Evolutionary conservation across 257 asterid genomes (phyloP), one percentile per base, ranked within the genome.

Genomic region (Osmanthus fragrans): DNA sequence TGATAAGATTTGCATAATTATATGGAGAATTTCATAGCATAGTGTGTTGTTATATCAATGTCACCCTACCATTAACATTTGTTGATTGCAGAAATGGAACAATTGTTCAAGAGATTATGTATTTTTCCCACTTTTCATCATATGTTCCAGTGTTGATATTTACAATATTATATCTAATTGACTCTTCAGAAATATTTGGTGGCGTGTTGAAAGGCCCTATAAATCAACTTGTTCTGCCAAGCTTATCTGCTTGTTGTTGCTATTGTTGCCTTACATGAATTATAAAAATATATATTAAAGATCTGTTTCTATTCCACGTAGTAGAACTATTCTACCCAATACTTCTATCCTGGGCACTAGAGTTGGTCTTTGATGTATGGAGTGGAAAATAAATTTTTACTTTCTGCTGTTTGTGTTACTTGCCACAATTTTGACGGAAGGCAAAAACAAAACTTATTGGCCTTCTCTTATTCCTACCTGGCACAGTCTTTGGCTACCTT

Each of bases 401-500:
- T 16, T 69, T 39, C 51, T 33, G 51, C 36, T 9, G 32, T 63
- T 30, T 66, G 68, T 47, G 36, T 15, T 66, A 56, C 69, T 72
- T 70, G 58, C 49, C 19, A 29, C 56, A 76, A 40, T 67, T 37
- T 83, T 67, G 56, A 27, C 16, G 67, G 63, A 33, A 54, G 19
- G n/a, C 54, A 39, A 75, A 33, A 27, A 64, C n/a, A 71, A 10
- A 33, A 23, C 19, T 36, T 33, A 15, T 68, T n/a, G 9, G 3
- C 66, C 30, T 21, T 32, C 4, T 67, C 70, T 80, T 71, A 29
- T 72, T 47, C 74, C 60, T 27, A 65, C 15, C 37, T 36, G 68
- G 73, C 70, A 33, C 70, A 54, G 21, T 60, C 42, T 32, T 34
- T 77, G 19, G 79, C 29, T 37, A 25, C 64, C 74, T 73, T 76